phyloP scores from a whole-genome alignment of 1,284 basidiomycete genomes.

The Gomphus bonarii region DNA sequence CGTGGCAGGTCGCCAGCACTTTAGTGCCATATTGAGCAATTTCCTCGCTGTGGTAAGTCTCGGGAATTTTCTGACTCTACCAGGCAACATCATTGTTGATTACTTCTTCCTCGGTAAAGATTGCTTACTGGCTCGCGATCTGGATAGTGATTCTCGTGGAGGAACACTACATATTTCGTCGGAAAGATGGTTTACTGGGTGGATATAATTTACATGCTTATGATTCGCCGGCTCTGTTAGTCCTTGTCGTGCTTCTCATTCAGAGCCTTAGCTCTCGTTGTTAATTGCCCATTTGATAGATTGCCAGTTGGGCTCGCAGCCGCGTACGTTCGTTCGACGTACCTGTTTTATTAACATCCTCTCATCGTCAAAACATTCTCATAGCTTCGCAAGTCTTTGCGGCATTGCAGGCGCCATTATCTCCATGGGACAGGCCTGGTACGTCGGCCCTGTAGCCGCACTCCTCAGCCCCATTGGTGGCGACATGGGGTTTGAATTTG shows the following conservation, averaged over 20 bases:
- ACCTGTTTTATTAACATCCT: not conserved
- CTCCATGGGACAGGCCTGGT: constrained; percentile 42
- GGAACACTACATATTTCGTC: constrained; percentile 49
- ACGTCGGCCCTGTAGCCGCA: constrained; percentile 38
- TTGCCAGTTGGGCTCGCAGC: constrained; percentile 50
- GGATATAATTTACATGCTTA: constrained; percentile 50
- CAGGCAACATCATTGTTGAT: constrained; percentile 16
- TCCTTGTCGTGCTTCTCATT: not conserved
- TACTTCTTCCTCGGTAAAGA: constrained; percentile 27
- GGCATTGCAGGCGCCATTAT: constrained; percentile 38
- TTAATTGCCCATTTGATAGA: constrained; percentile 15
- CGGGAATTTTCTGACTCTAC: constrained; percentile 6
- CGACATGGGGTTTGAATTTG: constrained; percentile 50
- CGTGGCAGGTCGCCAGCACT: constrained; percentile 51
- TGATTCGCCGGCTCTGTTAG: constrained; percentile 34
- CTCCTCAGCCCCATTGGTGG: constrained; percentile 36
- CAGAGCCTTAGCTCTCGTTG: not conserved
- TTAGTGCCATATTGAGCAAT: constrained; percentile 39
- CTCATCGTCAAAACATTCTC: constrained; percentile 29
- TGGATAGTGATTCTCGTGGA: constrained; percentile 48
- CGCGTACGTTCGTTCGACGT: constrained; percentile 23
- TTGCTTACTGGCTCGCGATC: constrained; percentile 59
- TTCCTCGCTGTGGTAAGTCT: constrained; percentile 12
- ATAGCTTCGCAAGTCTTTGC: constrained; percentile 35
- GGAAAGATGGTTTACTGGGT: constrained; percentile 29